Base-by-base conservation (phyloP, 192 early-diverging fungal species). In the Backusella australiensis region DNA sequence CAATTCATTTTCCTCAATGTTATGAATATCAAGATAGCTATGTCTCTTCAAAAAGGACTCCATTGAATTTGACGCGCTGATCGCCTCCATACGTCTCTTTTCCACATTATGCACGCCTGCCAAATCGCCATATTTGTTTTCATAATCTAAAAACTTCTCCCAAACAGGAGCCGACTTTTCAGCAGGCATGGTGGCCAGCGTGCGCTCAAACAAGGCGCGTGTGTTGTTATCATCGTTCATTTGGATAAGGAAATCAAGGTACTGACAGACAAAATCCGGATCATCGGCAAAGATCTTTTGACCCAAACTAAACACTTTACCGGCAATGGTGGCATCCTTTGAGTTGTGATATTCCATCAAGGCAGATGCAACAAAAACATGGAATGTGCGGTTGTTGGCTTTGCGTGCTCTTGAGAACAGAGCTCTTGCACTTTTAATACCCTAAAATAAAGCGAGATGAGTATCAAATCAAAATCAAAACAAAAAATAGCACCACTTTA, bases 161-260 rank as follows among this genome's bases (percentile, higher is more conserved):
- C 97, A 99, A 11, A 99, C 86, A 11, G 89, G 87, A 14, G 80
- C 84, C 15, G 94, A 86, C 36, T 93, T 90, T 32, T 92, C 90
- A 9, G 90, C 82, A 19, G 91, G 87, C 70, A 93, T 83, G 1
- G 87, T 84, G 44, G 90, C 82, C 34, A 97, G 84, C n/a, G 95
- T 91, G 39, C 95, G 86, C 81, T 99, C 96, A 86, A 97, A 97
- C 75, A 97, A 72, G 1, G 97, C 95, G 36, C 94, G 85, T 17
- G 93, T 91, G 72, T 98, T 99, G 74, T 92, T 95, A 69, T 96
- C 95, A 71, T 99, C 96, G 59, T 97, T 96, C 38, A 95, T 85
- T 75, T 91, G 85, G 70, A 96, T 94, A 52, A 99, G 85, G 75
- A 93, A 97, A 74, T 93, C 91, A 72, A 99, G 82, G 76, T 99